Conservation (phyloP, 345 rosid genomes). For the Ceriops tagal region DNA sequence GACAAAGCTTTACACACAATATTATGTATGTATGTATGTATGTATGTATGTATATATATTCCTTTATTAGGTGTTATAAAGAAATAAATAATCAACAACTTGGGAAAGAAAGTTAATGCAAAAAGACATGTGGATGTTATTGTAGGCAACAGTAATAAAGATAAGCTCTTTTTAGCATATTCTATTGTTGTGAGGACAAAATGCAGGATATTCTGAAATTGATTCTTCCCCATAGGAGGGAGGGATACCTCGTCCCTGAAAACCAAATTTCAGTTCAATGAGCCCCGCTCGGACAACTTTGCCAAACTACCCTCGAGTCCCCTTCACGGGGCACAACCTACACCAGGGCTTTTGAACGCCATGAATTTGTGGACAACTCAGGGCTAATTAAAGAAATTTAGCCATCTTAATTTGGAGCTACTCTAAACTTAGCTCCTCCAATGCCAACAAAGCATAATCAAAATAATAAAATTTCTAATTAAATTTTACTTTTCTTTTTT, state of each 20-base stretch:
- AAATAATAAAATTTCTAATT: no score
- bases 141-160: background rate
- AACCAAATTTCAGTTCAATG: background rate
- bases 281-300: background rate
- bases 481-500: no score
- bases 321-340: no score
- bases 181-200: slow-evolving; percentile 23
- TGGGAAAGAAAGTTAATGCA: no score
- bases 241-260: slow-evolving; percentile 6
- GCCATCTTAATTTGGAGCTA: background rate
- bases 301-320: slow-evolving; percentile 12
- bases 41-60: no score
- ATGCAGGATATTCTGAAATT: slow-evolving; percentile 29
- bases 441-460: no score
- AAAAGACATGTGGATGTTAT: no score
- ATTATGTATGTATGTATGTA: no score
- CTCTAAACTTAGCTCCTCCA: background rate
- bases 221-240: slow-evolving; percentile 13
- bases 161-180: slow-evolving; percentile 32
- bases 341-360: no score
- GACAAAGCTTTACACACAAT: no score
- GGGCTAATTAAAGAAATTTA: background rate
- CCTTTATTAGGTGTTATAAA: no score
- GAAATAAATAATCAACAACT: background rate
- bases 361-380: no score